Evolutionary conservation across 805 yeast species (phyloP).

Genomic region (Kurtzmaniella cleridarum): DNA sequence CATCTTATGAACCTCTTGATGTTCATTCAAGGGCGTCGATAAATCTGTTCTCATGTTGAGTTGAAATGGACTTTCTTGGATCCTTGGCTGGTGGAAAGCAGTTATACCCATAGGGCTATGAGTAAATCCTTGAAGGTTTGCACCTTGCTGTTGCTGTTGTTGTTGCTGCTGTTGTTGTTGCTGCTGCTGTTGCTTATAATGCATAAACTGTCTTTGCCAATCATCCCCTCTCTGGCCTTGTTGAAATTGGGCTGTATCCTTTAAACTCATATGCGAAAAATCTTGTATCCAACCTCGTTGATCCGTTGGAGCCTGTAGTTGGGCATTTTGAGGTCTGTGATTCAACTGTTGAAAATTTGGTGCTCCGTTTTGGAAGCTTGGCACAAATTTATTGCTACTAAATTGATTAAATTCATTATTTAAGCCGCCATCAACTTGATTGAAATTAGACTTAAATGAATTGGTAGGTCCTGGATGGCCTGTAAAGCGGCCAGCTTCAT

Average conservation of each 20-base stretch:
- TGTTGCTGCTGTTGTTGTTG: conserved; percentile 7
- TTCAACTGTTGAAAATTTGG: conserved; percentile 7
- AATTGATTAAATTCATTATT: conserved; percentile 37
- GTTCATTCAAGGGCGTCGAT: conserved; percentile 18
- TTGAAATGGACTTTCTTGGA: conserved; percentile 9
- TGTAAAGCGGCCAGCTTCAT: conserved; percentile 17
- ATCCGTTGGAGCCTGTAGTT: conserved; percentile 5
- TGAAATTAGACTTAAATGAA: conserved; percentile 4
- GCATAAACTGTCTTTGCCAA: conserved; percentile 24
- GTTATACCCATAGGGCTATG: background rate
- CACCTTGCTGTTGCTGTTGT: conserved; percentile 7
- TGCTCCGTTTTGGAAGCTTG: conserved; percentile 4
- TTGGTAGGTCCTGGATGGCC: background rate
- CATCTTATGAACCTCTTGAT: conserved; percentile 20
- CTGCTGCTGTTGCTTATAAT: conserved; percentile 10
- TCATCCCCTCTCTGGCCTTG: conserved; percentile 8
- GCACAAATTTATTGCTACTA: conserved; percentile 6
- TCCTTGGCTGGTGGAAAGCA: conserved; percentile 1
- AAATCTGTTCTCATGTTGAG: conserved; percentile 14
- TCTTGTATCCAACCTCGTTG: conserved; percentile 24
- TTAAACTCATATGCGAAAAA: conserved; percentile 19
- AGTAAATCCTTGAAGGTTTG: conserved; percentile 4
- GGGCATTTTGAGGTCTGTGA: conserved; percentile 7
- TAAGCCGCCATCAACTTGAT: conserved; percentile 23
- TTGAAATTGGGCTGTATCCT: conserved; percentile 4